phyloP scores from a whole-genome alignment of 352 stramenopile genomes.

The Phytophthora niederhauseri region DNA sequence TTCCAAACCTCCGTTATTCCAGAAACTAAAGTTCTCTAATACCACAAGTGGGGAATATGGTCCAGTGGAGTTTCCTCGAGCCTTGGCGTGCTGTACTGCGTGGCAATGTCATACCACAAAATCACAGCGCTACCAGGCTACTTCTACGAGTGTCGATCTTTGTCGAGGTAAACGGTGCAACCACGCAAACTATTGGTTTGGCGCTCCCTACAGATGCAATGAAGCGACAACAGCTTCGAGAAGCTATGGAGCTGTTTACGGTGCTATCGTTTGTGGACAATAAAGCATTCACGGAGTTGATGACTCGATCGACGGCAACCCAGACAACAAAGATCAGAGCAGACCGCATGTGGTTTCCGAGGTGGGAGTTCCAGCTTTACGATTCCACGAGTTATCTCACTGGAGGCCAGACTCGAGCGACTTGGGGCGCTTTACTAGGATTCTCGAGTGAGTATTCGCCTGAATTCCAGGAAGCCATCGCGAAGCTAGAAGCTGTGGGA shows the following conservation, averaged over 20 bases:
- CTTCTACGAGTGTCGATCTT: not conserved
- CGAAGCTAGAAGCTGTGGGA: not conserved
- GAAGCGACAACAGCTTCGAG: not conserved
- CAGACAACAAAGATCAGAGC: not conserved
- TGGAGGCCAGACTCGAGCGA: not conserved
- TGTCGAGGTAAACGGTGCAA: not conserved
- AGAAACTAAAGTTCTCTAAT: no score
- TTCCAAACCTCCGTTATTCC: no score
- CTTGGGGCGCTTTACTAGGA: not conserved
- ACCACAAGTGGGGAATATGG: not conserved
- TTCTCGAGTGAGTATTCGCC: constrained; percentile 2
- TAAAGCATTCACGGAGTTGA: not conserved
- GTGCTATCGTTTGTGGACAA: not conserved
- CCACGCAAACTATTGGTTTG: not conserved
- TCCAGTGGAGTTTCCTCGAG: not conserved
- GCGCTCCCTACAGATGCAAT: not conserved
- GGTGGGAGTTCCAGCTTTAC: not conserved
- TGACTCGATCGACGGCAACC: not conserved
- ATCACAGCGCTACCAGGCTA: no score
- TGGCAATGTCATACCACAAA: not conserved
- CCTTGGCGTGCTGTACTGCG: not conserved
- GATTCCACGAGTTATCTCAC: not conserved
- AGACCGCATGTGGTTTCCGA: not conserved
- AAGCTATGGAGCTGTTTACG: constrained; percentile 10
- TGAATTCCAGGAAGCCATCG: constrained; percentile 1